These are phyloP conservation scores for Volvox africanus DNA, from an alignment of 139 green algal genomes.

Conservation along the genomic window DNA sequence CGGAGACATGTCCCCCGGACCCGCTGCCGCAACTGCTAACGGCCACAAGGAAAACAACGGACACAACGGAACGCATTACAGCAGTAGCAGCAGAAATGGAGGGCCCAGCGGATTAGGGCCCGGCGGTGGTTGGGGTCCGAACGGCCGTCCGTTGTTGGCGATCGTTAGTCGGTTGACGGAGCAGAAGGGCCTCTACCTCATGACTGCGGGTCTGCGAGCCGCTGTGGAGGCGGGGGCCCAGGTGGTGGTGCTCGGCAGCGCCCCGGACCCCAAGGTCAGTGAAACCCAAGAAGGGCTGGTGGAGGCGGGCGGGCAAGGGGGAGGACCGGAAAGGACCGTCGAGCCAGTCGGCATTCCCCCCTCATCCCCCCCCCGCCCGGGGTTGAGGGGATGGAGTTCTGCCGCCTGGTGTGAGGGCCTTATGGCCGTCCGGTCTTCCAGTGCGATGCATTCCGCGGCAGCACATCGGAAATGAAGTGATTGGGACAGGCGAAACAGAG, in stretches of 20 bases:
- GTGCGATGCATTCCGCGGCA: no score
- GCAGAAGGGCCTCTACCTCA: slow-evolving; percentile 95
- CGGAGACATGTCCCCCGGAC: not conserved
- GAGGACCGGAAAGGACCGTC: no score
- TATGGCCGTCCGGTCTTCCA: no score
- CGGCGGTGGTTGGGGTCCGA: slow-evolving; percentile 17
- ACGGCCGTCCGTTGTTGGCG: slow-evolving; percentile 81
- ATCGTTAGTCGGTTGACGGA: slow-evolving; percentile 91
- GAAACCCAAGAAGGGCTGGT: no score
- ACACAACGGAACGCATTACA: not conserved
- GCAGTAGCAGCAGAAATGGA: not conserved
- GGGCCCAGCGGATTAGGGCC: not conserved
- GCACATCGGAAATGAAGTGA: no score
- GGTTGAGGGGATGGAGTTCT: no score
- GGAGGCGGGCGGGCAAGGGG: no score
- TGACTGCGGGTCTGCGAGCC: slow-evolving; percentile 70
- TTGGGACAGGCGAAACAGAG: no score
- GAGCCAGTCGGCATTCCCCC: no score
- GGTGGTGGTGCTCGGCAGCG: slow-evolving; percentile 60
- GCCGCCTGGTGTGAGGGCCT: no score
- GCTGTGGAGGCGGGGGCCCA: slow-evolving; percentile 47
- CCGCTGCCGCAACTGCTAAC: not conserved
- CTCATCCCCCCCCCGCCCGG: no score
- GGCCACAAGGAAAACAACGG: not conserved
- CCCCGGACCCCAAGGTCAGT: slow-evolving; percentile 61